Conservation (phyloP, 2,329 filamentous ascomycete genomes). For the Ascochyta clinopodiicola region DNA sequence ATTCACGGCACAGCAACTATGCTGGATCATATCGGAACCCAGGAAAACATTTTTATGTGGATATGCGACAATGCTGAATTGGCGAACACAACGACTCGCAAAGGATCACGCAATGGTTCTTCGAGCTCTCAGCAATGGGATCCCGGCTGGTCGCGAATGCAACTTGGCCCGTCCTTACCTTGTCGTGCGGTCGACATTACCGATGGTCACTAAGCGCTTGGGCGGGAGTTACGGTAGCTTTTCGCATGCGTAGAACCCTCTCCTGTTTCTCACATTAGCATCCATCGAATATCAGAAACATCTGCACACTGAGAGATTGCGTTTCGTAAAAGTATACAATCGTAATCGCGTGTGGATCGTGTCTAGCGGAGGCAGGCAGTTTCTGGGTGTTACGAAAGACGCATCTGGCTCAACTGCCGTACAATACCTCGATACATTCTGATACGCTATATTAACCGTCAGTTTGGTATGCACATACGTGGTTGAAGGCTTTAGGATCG, state of each 20-base stretch:
- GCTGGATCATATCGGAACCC: background rate
- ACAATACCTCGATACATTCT: background rate
- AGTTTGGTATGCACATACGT: background rate
- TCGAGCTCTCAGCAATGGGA: background rate
- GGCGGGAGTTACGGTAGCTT: background rate
- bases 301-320: background rate
- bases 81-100: background rate
- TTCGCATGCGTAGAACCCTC: background rate
- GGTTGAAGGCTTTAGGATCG: background rate
- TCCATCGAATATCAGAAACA: background rate
- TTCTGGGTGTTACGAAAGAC: background rate
- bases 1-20: background rate
- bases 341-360: background rate
- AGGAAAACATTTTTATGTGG: background rate
- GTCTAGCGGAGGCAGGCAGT: background rate
- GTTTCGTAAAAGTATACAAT: background rate
- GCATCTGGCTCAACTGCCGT: background rate
- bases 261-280: background rate
- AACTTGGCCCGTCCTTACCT: background rate
- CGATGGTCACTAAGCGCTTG: background rate
- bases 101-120: background rate
- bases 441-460: background rate
- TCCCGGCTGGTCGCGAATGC: background rate
- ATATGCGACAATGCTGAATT: background rate
- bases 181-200: background rate